phyloP scores from a whole-genome alignment of 2,329 filamentous ascomycete species.

The Mariannaea elegans region DNA sequence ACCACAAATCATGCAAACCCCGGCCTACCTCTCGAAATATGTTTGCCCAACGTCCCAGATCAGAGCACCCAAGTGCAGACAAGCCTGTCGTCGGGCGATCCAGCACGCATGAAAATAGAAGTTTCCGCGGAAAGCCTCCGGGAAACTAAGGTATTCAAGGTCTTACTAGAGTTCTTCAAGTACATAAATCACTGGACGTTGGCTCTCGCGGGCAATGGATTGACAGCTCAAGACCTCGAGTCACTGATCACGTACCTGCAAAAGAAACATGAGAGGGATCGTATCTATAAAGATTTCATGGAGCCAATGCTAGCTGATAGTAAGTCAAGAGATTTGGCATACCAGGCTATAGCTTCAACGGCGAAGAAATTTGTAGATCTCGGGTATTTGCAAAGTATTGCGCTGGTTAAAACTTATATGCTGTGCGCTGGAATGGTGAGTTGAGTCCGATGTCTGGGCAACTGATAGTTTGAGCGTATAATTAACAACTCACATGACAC shows the following conservation, averaged over 20 bases:
- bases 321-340: background rate
- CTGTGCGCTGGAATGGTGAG: slow-evolving; percentile 11
- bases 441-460: no score
- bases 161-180: background rate
- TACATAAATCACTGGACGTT: background rate
- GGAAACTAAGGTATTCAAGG: background rate
- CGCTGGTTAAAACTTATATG: slow-evolving; percentile 25
- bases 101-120: background rate
- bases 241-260: background rate
- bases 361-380: slow-evolving; percentile 21
- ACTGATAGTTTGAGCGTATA: no score
- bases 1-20: background rate
- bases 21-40: background rate
- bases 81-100: background rate
- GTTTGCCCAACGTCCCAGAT: rapidly evolving
- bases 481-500: background rate
- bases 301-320: rapidly evolving
- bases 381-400: slow-evolving; percentile 19
- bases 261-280: background rate
- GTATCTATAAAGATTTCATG: background rate
- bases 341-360: slow-evolving; percentile 13
- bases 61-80: rapidly evolving
- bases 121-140: rapidly evolving
- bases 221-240: background rate
- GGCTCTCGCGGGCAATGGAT: background rate